A percentile compares a stretch with the other conserved stretches of the same genome.
phyloP scores from a whole-genome alignment of 805 yeast species.

The Candida tallmaniae region DNA sequence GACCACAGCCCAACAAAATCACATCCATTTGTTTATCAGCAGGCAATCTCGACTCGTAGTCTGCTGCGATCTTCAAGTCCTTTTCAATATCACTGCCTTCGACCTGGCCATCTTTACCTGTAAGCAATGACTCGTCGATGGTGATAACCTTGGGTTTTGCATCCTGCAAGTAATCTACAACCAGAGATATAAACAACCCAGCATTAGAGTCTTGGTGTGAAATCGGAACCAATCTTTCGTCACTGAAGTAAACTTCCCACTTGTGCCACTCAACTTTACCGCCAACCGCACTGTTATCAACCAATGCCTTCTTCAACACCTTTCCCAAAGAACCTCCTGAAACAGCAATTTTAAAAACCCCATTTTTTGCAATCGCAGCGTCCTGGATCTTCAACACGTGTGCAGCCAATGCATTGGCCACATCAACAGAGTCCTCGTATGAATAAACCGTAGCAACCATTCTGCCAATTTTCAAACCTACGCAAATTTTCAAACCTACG shows the following conservation, averaged over 20 bases:
- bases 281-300: constrained; percentile 47
- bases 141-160: constrained; percentile 58
- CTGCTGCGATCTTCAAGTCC: constrained; percentile 49
- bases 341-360: constrained; percentile 67
- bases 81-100: constrained; percentile 45
- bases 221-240: constrained; percentile 85
- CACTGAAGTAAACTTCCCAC: constrained; percentile 84
- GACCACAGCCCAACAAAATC: constrained; percentile 84
- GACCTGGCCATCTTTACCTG: constrained; percentile 42
- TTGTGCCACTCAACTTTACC: constrained; percentile 55
- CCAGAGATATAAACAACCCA: constrained; percentile 66
- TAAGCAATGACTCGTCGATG: constrained; percentile 58
- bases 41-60: constrained; percentile 60
- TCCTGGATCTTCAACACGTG: constrained; percentile 61
- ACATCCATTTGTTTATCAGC: constrained; percentile 48
- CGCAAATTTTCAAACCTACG: too few relatives aligned
- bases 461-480: too few relatives aligned
- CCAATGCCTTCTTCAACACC: constrained; percentile 61
- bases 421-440: constrained; percentile 50
- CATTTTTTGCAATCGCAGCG: constrained; percentile 43
- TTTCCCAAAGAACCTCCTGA: constrained; percentile 90
- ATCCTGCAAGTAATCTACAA: constrained; percentile 43
- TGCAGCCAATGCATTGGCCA: constrained; percentile 63
- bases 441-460: constrained; percentile 42
- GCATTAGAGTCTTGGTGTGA: constrained; percentile 82